Base-by-base conservation (phyloP, 1,139 yeast genomes). In the Spencermartinsiella ligniputridi region DNA sequence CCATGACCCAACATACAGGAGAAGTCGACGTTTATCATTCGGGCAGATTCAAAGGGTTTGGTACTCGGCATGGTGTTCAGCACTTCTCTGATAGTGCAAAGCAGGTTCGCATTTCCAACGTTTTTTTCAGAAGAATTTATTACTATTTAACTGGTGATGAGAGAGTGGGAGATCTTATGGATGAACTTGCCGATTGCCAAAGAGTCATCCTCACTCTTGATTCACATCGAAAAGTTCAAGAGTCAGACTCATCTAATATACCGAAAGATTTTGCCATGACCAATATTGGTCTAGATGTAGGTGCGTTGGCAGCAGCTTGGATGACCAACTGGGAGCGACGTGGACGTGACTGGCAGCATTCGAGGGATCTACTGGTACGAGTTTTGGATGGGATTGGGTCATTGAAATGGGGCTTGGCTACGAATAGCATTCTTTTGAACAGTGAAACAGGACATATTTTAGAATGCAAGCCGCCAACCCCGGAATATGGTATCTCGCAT, bases 41-140 rank as follows among this genome's bases (percentile, higher is more conserved):
- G 4, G 45, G 45, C 29, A 21, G 38, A 22, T 41, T 37, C 37
- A 37, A 41, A 32, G 38, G 41, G 21, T 44, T 44, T 21, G 47
- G 47, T 4, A 45, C 49, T 16, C 47, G 52, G 19, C 53, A 51
- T 32, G 54, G 54, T 15, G 54, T 51, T 17, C 53, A 50, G 40
- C 54, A 51, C 29, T 51, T 50, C 44, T 42, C 46, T 34, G 53
- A 50, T 40, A 48, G 52, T 37, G 41, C 47, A 2, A 45, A 45
- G 29, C 49, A 45, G 27, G 37, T 45, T 9, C 34, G 49, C 6
- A 40, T 45, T 11, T 45, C 49, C 4, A 45, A 43, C 30, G 49
- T 40, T 1, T 24, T 45, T 29, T 45, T 39, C 34, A 25, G 49
- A n/a, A 32, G 49, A 16, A 27, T 45, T 12, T 45, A 39, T 29